Base-by-base conservation (phyloP, 768 basidiomycete genomes). In the Boletus edulis region DNA sequence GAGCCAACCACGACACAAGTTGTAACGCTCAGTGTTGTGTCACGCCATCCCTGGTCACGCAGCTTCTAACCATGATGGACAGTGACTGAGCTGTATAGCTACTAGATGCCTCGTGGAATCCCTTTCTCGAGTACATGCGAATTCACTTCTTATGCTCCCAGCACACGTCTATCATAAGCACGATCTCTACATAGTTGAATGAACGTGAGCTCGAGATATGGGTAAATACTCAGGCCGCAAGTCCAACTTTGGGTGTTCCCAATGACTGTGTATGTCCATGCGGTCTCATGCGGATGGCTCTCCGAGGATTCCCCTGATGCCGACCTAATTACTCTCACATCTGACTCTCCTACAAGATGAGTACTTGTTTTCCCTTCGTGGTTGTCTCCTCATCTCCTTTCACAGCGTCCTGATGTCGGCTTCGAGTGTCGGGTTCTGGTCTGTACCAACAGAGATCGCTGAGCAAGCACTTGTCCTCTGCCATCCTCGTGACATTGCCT, bases 401-500 rank as follows among this genome's bases (percentile, higher is more conserved):
- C 35, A 18, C 46, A 51, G 42, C 17, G 35, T 39, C 43, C 37
- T 24, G 11, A 56, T 55, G 58, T 51, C 55, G 4, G 14, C 10
- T 24, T 52, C 57, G 7, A 53, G 34, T 32, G 29, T 38, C 24
- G 43, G 37, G 24, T 51, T 76, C 51, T 52, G 55, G 55, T 47
- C 55, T 8, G 51, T 80, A 32, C 64, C 68, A 40, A 68, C 85
- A 14, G 89, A 92, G 64, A 66, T 90, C 43, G 58, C 77, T 22
- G 83, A 89, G 61, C 76, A 80, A 40, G 76, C 82, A 31, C 78
- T 91, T 17, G 67, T 73, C 10, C 76, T 79, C 60, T 83, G 82
- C 60, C 75, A 79, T 58, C 81, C 83, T 40, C 70, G 70, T 58
- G 84, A 86, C 52, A 77, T 89, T 43, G 74, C 82, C n/a, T 65